Base-by-base conservation (phyloP, 257 asterid genomes). In the Euphrasia confusa region DNA sequence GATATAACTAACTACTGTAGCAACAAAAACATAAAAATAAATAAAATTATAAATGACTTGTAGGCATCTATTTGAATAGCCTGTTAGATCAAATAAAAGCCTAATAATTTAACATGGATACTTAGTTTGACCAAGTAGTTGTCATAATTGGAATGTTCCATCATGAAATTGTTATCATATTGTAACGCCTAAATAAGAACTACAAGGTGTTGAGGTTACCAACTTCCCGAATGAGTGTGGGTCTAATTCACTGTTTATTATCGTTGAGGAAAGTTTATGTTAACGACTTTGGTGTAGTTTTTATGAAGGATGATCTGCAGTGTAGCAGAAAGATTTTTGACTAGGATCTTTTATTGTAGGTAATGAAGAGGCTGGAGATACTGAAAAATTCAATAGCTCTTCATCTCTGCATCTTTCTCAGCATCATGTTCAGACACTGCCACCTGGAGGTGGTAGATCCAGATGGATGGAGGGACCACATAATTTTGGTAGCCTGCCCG, bases 401-500 rank as follows among this genome's bases (percentile, higher is more conserved):
- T 67, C 79, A 63, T 64, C 79, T 68, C 58, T 75, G 67, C 83
- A 80, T 69, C 63, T 64, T 69, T 65, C 74, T 7, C 93, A 78
- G 11, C 78, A 81, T 64, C 77, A 70, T 62, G 76, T 64, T 55
- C 88, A 85, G 71, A 71, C 72, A 49, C 65, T 54, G 65, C 84
- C 73, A 13, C 69, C 82, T 68, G 71, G 78, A 55, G 71, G 56
- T 54, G 77, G 74, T 47, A 68, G 79, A 72, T 68, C 81, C 56
- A 70, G 80, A 68, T 71, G 75, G 82, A 73, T 62, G 75, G 94
- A 81, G 74, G 82, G 79, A 68, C 78, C 73, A 21, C 82, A 67
- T 74, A 78, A 76, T 48, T 60, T 73, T 61, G 75, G 76, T 69
- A 68, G 76, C 69, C 81, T 66, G 28, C 72, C 75, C 66, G 64